These are phyloP conservation scores for Cordyceps cicadae DNA, from an alignment of 2,329 filamentous ascomycete species.

Conservation along the genomic window DNA sequence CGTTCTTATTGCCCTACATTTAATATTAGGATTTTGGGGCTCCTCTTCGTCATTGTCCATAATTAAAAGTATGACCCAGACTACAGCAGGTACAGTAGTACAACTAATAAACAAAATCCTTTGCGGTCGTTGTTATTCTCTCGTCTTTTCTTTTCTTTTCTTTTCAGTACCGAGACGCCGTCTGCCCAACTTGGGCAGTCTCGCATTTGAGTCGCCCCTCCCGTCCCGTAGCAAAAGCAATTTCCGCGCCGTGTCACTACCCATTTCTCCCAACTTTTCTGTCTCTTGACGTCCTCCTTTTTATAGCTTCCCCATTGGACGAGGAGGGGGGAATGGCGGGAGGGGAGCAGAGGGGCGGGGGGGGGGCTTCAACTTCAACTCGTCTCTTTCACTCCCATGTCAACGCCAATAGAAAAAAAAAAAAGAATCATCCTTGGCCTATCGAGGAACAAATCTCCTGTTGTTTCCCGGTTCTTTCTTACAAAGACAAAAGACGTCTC, in stretches of 20 bases:
- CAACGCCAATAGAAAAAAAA: background rate
- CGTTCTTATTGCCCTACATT: background rate
- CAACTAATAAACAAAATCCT: background rate
- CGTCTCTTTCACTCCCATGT: background rate
- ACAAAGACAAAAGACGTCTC: background rate
- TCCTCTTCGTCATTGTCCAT: background rate
- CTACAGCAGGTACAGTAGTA: constrained; percentile 1
- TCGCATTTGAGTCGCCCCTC: background rate
- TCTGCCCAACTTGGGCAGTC: background rate
- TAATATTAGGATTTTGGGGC: background rate
- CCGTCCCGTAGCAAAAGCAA: constrained; percentile 1
- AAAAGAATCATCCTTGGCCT: background rate
- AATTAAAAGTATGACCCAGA: background rate
- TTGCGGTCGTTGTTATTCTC: background rate
- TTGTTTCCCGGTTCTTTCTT: background rate
- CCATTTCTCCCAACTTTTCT: background rate
- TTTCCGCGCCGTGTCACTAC: background rate
- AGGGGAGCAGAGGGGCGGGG: background rate
- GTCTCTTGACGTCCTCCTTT: background rate
- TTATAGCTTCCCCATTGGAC: background rate
- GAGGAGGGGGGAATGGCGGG: background rate
- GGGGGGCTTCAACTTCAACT: background rate
- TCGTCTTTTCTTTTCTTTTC: background rate
- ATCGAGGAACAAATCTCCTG: background rate
- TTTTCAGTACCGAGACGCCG: background rate